Evolutionary conservation across 75 land plant species (phyloP).

Genomic region (Chamaecyparis obtusa): DNA sequence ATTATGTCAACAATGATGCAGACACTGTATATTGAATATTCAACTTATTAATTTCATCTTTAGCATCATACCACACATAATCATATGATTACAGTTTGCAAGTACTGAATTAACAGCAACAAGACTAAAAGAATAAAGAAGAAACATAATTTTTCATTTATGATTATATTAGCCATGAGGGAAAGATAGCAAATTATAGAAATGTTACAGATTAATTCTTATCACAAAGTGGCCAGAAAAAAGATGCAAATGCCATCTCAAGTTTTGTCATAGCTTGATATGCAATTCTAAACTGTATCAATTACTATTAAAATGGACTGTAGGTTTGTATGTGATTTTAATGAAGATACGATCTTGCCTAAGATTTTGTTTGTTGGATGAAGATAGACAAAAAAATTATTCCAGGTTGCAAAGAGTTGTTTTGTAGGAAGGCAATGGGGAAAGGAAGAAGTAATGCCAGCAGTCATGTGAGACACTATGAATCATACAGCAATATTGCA

Average conservation of each 20-base stretch:
- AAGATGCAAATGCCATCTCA: neutral
- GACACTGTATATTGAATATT: neutral
- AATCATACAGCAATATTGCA: neutral
- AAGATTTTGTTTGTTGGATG: neutral
- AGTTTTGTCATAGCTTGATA: neutral
- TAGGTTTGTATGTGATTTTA: neutral
- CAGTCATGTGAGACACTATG: neutral
- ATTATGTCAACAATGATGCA: neutral
- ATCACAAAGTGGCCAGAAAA: neutral
- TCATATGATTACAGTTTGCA: neutral
- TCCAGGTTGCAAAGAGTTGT: neutral
- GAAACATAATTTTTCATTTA: neutral
- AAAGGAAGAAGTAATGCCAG: neutral
- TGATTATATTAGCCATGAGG: neutral
- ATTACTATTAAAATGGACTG: neutral
- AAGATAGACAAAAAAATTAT: neutral
- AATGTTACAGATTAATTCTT: neutral
- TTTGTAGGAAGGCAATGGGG: neutral
- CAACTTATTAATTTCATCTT: neutral
- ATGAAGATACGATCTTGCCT: neutral
- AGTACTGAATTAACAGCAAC: neutral
- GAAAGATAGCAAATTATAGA: neutral
- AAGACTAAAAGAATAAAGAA: neutral
- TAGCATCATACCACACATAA: neutral
- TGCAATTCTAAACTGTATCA: neutral